A percentile compares a stretch with the other conserved stretches of the same genome.
phyloP scores from a whole-genome alignment of 192 early-diverging fungal species.

The Phlyctochytrium planicorne region DNA sequence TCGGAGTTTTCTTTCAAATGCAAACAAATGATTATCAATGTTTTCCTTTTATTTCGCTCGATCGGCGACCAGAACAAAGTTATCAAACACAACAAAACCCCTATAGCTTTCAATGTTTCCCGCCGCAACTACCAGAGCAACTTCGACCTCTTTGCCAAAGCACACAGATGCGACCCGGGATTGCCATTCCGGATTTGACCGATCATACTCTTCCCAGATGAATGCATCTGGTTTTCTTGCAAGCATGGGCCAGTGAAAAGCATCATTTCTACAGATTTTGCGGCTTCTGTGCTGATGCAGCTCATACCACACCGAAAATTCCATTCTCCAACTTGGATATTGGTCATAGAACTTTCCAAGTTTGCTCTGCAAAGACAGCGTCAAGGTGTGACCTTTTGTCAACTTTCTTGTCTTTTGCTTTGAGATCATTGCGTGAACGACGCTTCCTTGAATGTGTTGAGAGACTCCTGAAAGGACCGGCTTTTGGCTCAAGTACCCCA shows the following conservation, averaged over 20 bases:
- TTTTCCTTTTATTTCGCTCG: too few relatives aligned
- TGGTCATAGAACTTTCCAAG: constrained; percentile 23
- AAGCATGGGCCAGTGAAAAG: constrained; percentile 3
- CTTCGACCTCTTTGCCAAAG: constrained; percentile 9
- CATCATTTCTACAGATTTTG: neutral
- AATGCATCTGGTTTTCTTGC: constrained; percentile 7
- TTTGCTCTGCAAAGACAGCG: constrained; percentile 8
- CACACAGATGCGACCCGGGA: constrained; percentile 19
- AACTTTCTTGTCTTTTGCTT: neutral
- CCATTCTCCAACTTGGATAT: constrained; percentile 19
- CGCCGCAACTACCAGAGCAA: constrained; percentile 23
- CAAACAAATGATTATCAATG: too few relatives aligned
- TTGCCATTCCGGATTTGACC: constrained; percentile 29
- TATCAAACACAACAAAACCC: constrained; percentile 20
- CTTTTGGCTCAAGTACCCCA: constrained; percentile 18
- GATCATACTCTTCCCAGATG: constrained; percentile 20
- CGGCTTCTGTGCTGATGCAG: neutral
- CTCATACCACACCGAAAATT: constrained; percentile 17
- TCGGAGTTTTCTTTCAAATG: neutral
- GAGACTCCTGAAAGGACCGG: constrained; percentile 13
- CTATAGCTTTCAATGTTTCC: constrained; percentile 28
- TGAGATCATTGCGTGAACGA: neutral
- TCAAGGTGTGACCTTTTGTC: neutral
- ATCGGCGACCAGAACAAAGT: constrained; percentile 20
- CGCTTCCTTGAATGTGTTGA: constrained; percentile 7